Percentiles rank a stretch among this genome's conserved stretches.
These are phyloP conservation scores for Extremus antarcticus DNA, from an alignment of 495 filamentous ascomycete species.

Conservation along the genomic window DNA sequence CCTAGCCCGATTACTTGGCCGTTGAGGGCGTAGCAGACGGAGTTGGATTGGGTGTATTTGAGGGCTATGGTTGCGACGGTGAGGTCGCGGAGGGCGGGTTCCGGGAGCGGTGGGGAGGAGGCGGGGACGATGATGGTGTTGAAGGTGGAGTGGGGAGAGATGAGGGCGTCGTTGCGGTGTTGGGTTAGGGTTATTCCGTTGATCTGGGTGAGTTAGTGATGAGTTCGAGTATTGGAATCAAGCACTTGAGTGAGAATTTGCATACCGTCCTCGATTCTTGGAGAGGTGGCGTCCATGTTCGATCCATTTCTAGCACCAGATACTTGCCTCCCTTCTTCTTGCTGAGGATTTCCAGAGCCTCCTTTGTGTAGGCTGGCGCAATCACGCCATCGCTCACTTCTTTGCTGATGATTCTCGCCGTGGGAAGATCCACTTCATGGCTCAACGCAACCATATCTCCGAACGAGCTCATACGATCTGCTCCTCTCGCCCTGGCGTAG, in stretches of 20 bases:
- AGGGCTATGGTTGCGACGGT: conserved; percentile 92
- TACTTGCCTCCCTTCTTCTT: conserved; percentile 99
- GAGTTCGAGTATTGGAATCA: too few species aligned
- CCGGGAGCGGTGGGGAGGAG: conserved; percentile 57
- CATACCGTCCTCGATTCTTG: conserved; percentile 68
- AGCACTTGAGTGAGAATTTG: too few species aligned
- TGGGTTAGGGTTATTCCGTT: conserved; percentile 81
- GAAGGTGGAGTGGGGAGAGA: conserved; percentile 75
- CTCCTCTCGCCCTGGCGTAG: conserved; percentile 87
- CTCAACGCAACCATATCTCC: conserved; percentile 92
- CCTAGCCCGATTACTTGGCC: conserved; percentile 91
- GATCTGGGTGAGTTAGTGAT: background rate
- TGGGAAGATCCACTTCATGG: conserved; percentile 73
- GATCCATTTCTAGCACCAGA: conserved; percentile 89
- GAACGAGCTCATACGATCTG: conserved; percentile 95
- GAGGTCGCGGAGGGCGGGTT: conserved; percentile 75
- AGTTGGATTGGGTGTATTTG: conserved; percentile 98
- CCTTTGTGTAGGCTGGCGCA: conserved; percentile 72
- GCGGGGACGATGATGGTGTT: conserved; percentile 73
- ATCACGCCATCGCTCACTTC: conserved; percentile 97
- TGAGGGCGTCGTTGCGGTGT: conserved; percentile 81
- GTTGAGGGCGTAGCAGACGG: conserved; percentile 92
- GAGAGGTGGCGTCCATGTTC: conserved; percentile 62
- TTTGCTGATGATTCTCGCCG: conserved; percentile 90
- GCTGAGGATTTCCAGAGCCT: conserved; percentile 79